Base-by-base conservation (phyloP, 257 asterid genomes). In the Capsicum chinense region DNA sequence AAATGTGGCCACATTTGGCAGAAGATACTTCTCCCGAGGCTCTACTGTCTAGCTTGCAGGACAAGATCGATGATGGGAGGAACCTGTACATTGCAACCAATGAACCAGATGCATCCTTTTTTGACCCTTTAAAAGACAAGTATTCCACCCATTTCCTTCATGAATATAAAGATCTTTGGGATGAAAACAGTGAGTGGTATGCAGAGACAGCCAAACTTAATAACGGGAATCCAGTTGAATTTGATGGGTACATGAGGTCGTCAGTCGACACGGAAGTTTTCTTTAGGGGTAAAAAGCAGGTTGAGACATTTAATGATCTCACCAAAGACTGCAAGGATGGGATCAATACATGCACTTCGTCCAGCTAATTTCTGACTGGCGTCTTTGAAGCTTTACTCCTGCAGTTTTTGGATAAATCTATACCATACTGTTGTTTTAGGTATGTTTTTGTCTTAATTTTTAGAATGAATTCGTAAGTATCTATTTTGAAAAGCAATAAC, bases 251-350 rank as follows among this genome's bases (percentile, higher is more conserved):
- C 88, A 95, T 95, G 99, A 93, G 91, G 88, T 81, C 79, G 7
- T 85, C 91, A 21, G 95, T 96, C 17, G 99, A 96, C 83, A 87
- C 92, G n/a, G 97, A 92, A 84, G 95, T 96, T 88, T 91, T 92
- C 85, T 83, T 86, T 15, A 91, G 91, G 91, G 98, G 93, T 1
- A 92, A 94, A 80, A 93, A 88, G 86, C 94, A 93, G 89, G 86
- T 94, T 39, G 99, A 96, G 90, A 94, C 95, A 14, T 95, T 92
- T 86, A 92, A 93, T 84, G 97, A 92, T 89, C 96, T 92, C 64
- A 92, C 97, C 5, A 88, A 74, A 67, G 99, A 94, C 89, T 93
- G 98, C 69, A 96, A 93, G 90, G 88, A 94, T 87, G 99, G 98
- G 69, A 69, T 89, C 15, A 89, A 92, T 83, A 90, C 92, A 37